Percentiles rank a stretch among this genome's conserved stretches.
phyloP scores from a whole-genome alignment of 2,329 filamentous ascomycete genomes.

The Paecilomyces formosus region DNA sequence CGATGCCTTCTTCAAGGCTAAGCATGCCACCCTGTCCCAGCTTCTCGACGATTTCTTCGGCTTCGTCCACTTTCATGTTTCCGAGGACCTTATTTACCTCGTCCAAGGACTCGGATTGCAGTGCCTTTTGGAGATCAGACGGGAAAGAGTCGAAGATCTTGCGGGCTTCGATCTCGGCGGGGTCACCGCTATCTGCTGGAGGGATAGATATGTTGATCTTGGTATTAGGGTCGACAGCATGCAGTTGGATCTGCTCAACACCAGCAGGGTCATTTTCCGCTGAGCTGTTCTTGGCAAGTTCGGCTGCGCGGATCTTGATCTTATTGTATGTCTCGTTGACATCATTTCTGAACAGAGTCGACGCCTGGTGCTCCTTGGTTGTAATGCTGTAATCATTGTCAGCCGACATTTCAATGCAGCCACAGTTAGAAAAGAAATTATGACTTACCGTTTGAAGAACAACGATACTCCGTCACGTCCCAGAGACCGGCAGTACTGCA shows the following conservation, averaged over 20 bases:
- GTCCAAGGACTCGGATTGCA: conserved; percentile 84
- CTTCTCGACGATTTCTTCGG: conserved; percentile 75
- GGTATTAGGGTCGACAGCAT: conserved; percentile 89
- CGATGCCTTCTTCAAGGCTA: conserved; percentile 85
- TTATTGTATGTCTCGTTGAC: conserved; percentile 79
- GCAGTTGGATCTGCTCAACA: conserved; percentile 94
- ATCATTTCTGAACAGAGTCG: conserved; percentile 86
- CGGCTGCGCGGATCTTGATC: conserved; percentile 68
- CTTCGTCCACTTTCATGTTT: conserved; percentile 81
- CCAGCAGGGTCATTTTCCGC: conserved; percentile 50
- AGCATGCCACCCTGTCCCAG: conserved; percentile 80
- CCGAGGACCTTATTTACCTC: conserved; percentile 81
- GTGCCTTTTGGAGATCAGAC: conserved; percentile 69
- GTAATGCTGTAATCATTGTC: conserved; percentile 52
- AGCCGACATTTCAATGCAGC: neutral
- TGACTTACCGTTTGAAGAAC: conserved; percentile 76
- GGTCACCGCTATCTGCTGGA: conserved; percentile 58
- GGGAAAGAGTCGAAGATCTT: conserved; percentile 78
- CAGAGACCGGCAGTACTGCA: conserved; percentile 91
- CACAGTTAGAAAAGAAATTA: neutral
- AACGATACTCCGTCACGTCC: conserved; percentile 80
- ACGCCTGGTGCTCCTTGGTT: conserved; percentile 79
- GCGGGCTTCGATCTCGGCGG: conserved; percentile 54
- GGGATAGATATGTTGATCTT: conserved; percentile 85
- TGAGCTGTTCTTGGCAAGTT: conserved; percentile 58